Base-by-base conservation (phyloP, 2,329 filamentous ascomycete species). In the Colletotrichum caudatum region DNA sequence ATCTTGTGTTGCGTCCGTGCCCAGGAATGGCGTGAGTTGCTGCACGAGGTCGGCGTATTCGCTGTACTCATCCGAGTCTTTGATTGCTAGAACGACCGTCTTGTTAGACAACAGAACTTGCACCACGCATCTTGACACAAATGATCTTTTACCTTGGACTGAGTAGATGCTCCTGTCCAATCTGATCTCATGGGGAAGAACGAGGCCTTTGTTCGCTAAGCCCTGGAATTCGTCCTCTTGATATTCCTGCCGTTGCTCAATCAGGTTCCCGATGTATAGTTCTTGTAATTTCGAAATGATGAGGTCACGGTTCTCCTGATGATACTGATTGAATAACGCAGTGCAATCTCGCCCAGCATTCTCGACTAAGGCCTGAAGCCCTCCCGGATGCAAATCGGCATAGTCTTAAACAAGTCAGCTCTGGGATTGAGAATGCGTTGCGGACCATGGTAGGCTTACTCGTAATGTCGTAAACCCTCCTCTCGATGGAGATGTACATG, bases 391-490 rank as follows among this genome's bases (percentile, higher is more conserved):
- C 20, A 66, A 58, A 8, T 73, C 61, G 23, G 50, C 48, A 18
- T 72, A 74, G 16, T 69, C 74, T 75, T 57, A 9, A n/a, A 18
- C 11, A 33, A 14, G 5, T 53, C 39, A 69, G 51, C 26, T 5
- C n/a, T 41, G 2, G 5, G 35, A 53, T 2, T 18, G 6, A 1
- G 14, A 1, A 4, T 29, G 9, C 2, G 2, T 51, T 8, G 2
- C 1, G 9, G 7, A 14, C 6, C 8, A 8, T 1, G 3, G 26
- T 35, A 1, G 12, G 56, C 61, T 54, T 14, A 73, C 74, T 56
- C 12, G 70, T 73, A 9, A 74, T 66, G 37, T 75, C 64, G 60
- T 75, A 75, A 3, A 75, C 70, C 35, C 68, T 65, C 3, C 44
- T 57, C 2, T 64, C 60, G 12, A 75, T 59, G 3, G 59, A 50